Percentiles rank a stretch among this genome's conserved stretches.
These are phyloP conservation scores for Plasmopara viticola DNA, from an alignment of 352 stramenopile species.

Conservation along the genomic window DNA sequence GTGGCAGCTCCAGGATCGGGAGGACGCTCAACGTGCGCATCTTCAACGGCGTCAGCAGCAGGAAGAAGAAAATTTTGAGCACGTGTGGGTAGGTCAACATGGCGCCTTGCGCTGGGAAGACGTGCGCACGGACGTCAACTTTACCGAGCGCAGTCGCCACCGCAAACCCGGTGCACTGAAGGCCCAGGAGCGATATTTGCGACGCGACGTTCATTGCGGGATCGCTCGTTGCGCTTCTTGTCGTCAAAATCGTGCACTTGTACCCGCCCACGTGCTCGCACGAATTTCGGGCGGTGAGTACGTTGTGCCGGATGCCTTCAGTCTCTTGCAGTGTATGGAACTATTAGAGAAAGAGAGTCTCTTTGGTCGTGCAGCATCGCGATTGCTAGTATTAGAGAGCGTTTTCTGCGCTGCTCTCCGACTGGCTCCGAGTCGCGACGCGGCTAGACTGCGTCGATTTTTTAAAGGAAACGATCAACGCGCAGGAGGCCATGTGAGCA, in stretches of 20 bases:
- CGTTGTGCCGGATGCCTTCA: conserved; percentile 65
- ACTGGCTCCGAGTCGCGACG: conserved; percentile 60
- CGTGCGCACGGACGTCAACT: conserved; percentile 53
- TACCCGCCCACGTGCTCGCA: conserved; percentile 27
- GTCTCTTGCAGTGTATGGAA: conserved; percentile 71
- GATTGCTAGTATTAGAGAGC: conserved; percentile 70
- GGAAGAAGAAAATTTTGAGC: conserved; percentile 18
- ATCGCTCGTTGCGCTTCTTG: conserved; percentile 44
- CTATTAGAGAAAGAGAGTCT: conserved; percentile 55
- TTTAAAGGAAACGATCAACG: conserved; percentile 50
- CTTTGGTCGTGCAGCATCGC: conserved; percentile 30
- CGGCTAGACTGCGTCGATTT: conserved; percentile 57
- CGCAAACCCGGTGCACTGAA: conserved; percentile 70
- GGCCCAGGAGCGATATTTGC: conserved; percentile 62
- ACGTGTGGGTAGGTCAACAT: conserved; percentile 22
- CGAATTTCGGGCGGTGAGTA: conserved; percentile 38
- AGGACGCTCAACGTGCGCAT: conserved; percentile 21
- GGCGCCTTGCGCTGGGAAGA: conserved; percentile 33
- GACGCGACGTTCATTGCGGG: conserved; percentile 65
- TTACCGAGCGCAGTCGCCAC: conserved; percentile 68
- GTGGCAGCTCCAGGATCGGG: conserved; percentile 33
- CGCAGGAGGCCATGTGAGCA: conserved; percentile 30
- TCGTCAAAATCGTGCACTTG: conserved; percentile 16
- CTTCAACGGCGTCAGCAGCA: conserved; percentile 16
- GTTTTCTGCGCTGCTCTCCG: conserved; percentile 56